Conservation (phyloP, 495 filamentous ascomycete genomes). For the Hypoxylon trugodes region DNA sequence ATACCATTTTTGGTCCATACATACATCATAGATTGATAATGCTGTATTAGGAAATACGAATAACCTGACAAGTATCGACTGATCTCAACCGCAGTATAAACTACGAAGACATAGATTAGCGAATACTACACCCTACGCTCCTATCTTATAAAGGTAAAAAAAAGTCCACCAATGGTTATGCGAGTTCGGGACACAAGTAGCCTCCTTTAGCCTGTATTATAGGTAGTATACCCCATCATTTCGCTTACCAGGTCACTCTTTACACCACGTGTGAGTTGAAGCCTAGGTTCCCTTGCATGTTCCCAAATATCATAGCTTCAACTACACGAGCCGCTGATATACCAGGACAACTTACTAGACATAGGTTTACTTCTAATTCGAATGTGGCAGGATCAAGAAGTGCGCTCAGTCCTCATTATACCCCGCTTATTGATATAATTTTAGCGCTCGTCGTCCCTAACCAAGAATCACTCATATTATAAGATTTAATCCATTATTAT, state of each 20-base stretch:
- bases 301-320: background rate
- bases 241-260: background rate
- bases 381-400: background rate
- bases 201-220: conserved; percentile 26
- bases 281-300: conserved; percentile 1
- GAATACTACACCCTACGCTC: conserved; percentile 15
- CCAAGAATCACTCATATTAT: no score
- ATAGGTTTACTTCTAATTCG: background rate
- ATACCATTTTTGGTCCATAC: background rate
- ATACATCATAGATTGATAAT: background rate
- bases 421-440: no score
- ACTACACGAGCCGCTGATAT: background rate
- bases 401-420: no score
- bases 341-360: background rate
- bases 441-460: no score
- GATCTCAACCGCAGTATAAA: background rate
- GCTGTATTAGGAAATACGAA: background rate
- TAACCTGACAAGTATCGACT: background rate
- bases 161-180: background rate
- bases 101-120: conserved; percentile 15
- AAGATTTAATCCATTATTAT: no score
- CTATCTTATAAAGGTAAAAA: background rate
- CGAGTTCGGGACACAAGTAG: background rate
- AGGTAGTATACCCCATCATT: background rate
- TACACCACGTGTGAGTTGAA: conserved; percentile 16